Base-by-base conservation (phyloP, 345 rosid genomes). In the Eucalyptus regnans region DNA sequence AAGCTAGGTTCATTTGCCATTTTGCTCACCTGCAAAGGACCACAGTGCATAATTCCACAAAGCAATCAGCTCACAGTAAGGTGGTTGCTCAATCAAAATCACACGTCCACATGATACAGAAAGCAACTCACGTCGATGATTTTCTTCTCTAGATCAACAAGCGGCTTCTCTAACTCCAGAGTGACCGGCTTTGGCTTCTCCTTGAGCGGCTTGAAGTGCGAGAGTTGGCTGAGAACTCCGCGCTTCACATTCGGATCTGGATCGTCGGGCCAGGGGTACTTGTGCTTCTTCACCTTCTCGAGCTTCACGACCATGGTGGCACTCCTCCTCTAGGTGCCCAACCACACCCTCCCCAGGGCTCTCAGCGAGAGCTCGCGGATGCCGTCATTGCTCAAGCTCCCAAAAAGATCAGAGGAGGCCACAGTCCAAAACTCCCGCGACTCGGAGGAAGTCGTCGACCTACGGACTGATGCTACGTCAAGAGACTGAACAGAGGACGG, bases 161-260 rank as follows among this genome's bases (percentile, higher is more conserved):
- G 99, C 16, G 98, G 98, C 90, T 90, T 98, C 95, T 98, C 98
- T 84, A 97, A 98, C 56, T 94, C 96, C 94, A 98, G 90, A 50
- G 95, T 94, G 87, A 95, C 97, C 31, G 96, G 97, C 94, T 98
- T 97, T 13, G 91, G 97, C 90, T 90, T 91, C 91, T 94, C 94
- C 89, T 93, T 96, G 76, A 93, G 87, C 11, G 99, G 99, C 93
- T 98, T 96, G 89, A 98, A 97, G 88, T 86, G 91, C 1, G 99
- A 95, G 41, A 98, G 96, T 90, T 98, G 96, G 89, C 91, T 91
- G 80, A 96, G 96, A 87, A 97, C 90, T 87, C 98, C 99, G 31
- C 99, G 99, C 89, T 97, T 94, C 50, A 97, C 98, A 89, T 95
- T 98, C 1, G 97, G 98, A 93, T 97, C 99, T 33, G 98, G 95